Percentiles rank a stretch among this genome's conserved stretches.
phyloP scores from a whole-genome alignment of 768 basidiomycete genomes.

The Leccinum disarticulatum region DNA sequence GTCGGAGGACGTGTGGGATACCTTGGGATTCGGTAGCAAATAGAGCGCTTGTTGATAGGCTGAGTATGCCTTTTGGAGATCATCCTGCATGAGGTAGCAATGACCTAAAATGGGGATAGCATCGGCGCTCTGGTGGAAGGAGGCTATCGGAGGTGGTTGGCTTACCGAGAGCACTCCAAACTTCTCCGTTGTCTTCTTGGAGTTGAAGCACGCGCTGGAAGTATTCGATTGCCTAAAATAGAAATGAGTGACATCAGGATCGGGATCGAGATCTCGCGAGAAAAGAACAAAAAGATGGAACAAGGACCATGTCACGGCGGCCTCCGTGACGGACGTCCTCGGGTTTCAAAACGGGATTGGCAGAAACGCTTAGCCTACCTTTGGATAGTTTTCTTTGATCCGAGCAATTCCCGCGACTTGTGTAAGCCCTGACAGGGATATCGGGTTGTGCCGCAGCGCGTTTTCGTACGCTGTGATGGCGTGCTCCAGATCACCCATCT shows the following conservation, averaged over 20 bases:
- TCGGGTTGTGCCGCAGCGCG: conserved; percentile 92
- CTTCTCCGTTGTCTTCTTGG: conserved; percentile 96
- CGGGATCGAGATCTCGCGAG: conserved; percentile 27
- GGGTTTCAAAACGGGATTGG: conserved; percentile 28
- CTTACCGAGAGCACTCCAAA: conserved; percentile 93
- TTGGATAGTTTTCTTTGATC: conserved; percentile 96
- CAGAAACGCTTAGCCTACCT: conserved; percentile 53
- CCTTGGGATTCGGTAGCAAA: conserved; percentile 93
- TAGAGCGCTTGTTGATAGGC: conserved; percentile 99
- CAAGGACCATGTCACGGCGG: conserved; percentile 22
- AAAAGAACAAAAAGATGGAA: conserved; percentile 18
- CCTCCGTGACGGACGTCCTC: conserved; percentile 33
- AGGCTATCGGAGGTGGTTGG: conserved; percentile 24
- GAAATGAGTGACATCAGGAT: conserved; percentile 35
- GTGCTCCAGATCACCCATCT: conserved; percentile 91
- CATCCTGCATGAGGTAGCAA: conserved; percentile 99
- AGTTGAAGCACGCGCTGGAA: conserved; percentile 90
- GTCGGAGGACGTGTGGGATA: conserved; percentile 29
- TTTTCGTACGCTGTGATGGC: conserved; percentile 93
- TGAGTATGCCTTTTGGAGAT: conserved; percentile 96
- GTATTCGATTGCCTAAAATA: conserved; percentile 85
- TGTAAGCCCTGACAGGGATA: conserved; percentile 85
- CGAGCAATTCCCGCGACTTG: conserved; percentile 96
- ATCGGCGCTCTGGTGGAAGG: conserved; percentile 15
- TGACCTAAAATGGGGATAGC: conserved; percentile 56